These are phyloP conservation scores for Ophidiomyces ophidiicola DNA, from an alignment of 2,329 filamentous ascomycete genomes.

Conservation along the genomic window DNA sequence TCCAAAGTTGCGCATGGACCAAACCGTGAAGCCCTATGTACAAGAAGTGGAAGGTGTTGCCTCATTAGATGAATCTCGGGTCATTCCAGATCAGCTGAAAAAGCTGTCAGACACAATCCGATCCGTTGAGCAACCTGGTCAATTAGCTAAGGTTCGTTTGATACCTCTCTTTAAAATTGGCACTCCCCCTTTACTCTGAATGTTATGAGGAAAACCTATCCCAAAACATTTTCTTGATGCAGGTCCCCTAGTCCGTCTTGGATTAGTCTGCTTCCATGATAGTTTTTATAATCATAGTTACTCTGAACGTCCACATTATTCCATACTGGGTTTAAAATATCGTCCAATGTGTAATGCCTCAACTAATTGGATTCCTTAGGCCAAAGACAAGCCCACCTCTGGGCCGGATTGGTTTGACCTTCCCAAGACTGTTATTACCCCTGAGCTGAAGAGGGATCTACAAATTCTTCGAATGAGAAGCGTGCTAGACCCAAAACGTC, in stretches of 20 bases:
- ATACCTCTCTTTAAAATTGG: slow-evolving; percentile 7
- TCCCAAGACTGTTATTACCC: slow-evolving; percentile 69
- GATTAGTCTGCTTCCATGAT: slow-evolving; percentile 61
- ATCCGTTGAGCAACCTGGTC: slow-evolving; percentile 40
- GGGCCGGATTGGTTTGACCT: slow-evolving; percentile 80
- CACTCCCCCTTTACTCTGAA: slow-evolving; percentile 15
- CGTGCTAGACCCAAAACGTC: slow-evolving; percentile 74
- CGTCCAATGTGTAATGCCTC: slow-evolving; percentile 8
- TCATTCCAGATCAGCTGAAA: slow-evolving; percentile 32
- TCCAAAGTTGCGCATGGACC: slow-evolving; percentile 39
- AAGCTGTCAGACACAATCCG: slow-evolving; percentile 39
- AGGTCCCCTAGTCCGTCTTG: slow-evolving; percentile 65
- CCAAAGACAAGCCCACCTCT: slow-evolving; percentile 51
- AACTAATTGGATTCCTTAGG: slow-evolving; percentile 15
- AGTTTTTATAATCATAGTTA: slow-evolving; percentile 57
- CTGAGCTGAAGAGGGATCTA: slow-evolving; percentile 76
- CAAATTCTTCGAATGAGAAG: slow-evolving; percentile 82
- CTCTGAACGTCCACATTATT: slow-evolving; percentile 46
- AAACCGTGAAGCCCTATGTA: slow-evolving; percentile 43
- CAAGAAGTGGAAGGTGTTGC: slow-evolving; percentile 42
- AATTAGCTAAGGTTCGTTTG: slow-evolving; percentile 34
- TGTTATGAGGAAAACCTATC: slow-evolving; percentile 65
- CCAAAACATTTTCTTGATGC: slow-evolving; percentile 58
- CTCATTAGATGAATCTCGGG: slow-evolving; percentile 40
- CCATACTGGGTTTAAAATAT: slow-evolving; percentile 6